Evolutionary conservation across 163 green algal species (phyloP), one percentile per base, ranked within the genome.

Genomic region (Coccomyxa subellipsoidea): DNA sequence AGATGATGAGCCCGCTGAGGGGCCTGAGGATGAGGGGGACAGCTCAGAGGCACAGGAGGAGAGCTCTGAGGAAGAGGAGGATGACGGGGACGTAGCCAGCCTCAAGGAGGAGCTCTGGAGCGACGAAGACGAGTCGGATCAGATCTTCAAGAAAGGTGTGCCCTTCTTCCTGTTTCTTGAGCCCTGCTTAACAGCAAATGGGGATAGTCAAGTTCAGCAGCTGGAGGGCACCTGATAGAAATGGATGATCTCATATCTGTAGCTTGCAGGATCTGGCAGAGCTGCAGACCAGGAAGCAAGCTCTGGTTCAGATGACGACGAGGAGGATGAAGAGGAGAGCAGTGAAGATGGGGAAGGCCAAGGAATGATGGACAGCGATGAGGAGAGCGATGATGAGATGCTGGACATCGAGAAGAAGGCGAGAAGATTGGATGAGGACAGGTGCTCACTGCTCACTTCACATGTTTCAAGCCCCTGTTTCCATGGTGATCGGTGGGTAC

Each of bases 71-170:
- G 70, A 77, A 8, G 70, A 53, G 0, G 70, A 31, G 5, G 70
- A 77, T 77, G 70, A 77, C 9, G 93, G 96, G 54, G 95, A 98
- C 89, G 98, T 98, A 84, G 88, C 93, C 54, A 89, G 93, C 31
- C 90, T 98, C 35, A 98, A 98, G 89, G 95, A 98, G 38, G 96
- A 99, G 90, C 91, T 99, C n/a, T 77, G 70, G 70, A 77, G 70
- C 32, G 70, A 81, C 10, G 76, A 81, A 40, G 31, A 81, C 40
- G 39, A 39, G 40, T 81, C 36, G n/a, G 25, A 34, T 31, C 21
- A 54, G 39, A 37, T 54, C 36, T 23, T 23, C 25, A 37, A 79
- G 34, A 10, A 31, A 77, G 70, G 70, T 77, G 25, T 47, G 70
- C 18, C 29, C 66, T 25, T 18, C 18, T 75, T 75, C 25, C 66